Conservation (phyloP, 1,284 basidiomycete genomes). For the Kwoniella shivajii region DNA sequence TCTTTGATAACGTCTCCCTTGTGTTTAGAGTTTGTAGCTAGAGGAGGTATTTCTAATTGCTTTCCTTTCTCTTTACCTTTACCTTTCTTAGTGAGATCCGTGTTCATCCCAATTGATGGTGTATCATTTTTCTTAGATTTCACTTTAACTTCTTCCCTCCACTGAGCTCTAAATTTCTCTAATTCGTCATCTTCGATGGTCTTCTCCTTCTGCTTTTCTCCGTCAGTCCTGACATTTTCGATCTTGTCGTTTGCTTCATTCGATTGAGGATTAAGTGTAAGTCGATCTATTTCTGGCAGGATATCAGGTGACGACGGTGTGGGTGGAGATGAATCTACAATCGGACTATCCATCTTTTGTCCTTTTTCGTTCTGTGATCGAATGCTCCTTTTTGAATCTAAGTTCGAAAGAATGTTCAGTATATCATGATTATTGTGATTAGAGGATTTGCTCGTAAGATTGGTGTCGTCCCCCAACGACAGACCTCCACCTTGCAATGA, state of each 20-base stretch:
- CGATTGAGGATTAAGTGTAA: neutral
- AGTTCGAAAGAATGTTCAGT: no score
- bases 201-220: neutral
- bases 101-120: no score
- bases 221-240: neutral
- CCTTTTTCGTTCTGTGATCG: no score
- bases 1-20: neutral
- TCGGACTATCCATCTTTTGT: neutral
- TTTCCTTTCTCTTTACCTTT: slow-evolving; percentile 29
- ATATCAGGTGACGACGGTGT: neutral
- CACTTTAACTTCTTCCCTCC: slow-evolving; percentile 66
- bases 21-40: neutral
- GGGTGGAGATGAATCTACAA: neutral
- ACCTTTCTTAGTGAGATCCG: slow-evolving; percentile 71
- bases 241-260: neutral
- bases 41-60: neutral
- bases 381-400: no score
- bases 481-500: no score
- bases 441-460: no score
- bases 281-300: neutral
- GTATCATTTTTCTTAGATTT: slow-evolving; percentile 48
- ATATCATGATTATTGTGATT: no score
- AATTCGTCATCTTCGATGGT: slow-evolving; percentile 60
- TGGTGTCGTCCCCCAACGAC: no score
- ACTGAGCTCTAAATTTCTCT: slow-evolving; percentile 69